Percentiles rank a stretch among this genome's conserved stretches.
phyloP scores from a whole-genome alignment of 441 rosid genomes.

The Heliophila coronopifolia region DNA sequence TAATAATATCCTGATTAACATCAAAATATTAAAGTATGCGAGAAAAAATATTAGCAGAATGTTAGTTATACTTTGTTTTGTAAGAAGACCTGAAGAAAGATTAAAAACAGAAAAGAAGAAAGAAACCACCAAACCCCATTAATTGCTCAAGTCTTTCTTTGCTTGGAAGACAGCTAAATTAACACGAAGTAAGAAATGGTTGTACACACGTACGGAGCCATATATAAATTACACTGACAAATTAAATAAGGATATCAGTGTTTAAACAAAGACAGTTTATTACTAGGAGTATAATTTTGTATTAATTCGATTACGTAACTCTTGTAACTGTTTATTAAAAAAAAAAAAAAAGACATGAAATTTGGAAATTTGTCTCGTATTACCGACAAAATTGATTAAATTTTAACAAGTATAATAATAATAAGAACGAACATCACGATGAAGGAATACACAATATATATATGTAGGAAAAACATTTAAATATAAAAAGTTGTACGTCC shows the following conservation, averaged over 20 bases:
- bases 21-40: no score
- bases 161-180: conserved; percentile 29
- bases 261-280: background rate
- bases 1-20: no score
- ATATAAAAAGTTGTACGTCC: background rate
- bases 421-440: background rate
- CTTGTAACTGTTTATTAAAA: background rate
- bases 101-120: no score
- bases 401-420: background rate
- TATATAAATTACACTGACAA: background rate
- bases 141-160: conserved; percentile 13
- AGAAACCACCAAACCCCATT: conserved; percentile 18
- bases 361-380: background rate
- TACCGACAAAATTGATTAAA: conserved; percentile 17
- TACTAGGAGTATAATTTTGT: background rate
- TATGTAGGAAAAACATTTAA: background rate
- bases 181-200: no score
- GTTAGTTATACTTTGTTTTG: no score
- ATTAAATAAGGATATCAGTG: background rate
- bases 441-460: conserved; percentile 2
- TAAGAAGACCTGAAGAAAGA: no score
- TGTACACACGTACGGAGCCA: no score
- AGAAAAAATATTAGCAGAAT: no score
- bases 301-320: conserved; percentile 6
- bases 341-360: background rate